Conservation (phyloP, 2,329 filamentous ascomycete genomes). For the Sphaceloma murrayae region DNA sequence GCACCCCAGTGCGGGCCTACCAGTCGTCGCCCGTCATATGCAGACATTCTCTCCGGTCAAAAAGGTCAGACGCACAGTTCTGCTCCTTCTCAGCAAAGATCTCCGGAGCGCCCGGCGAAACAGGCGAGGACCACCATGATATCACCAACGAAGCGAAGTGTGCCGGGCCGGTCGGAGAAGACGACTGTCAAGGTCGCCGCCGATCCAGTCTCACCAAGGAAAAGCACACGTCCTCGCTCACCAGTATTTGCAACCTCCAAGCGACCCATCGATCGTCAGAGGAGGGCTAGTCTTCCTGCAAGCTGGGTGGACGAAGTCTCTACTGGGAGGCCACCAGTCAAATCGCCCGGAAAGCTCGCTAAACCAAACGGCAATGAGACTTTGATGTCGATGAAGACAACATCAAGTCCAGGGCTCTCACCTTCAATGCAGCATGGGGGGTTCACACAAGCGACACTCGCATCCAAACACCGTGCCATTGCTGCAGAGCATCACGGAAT, state of each 20-base stretch:
- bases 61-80: not conserved
- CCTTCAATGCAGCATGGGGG: not conserved
- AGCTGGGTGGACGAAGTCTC: slow-evolving; percentile 25
- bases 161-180: not conserved
- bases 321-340: too few relatives aligned
- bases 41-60: not conserved
- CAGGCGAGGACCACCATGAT: too few relatives aligned
- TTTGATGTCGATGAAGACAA: too few relatives aligned
- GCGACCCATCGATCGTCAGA: slow-evolving; percentile 20
- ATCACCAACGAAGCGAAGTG: not conserved
- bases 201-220: slow-evolving; percentile 19
- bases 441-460: not conserved
- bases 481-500: not conserved
- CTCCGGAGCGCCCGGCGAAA: too few relatives aligned
- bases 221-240: slow-evolving; percentile 20
- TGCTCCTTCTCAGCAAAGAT: too few relatives aligned
- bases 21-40: slow-evolving; percentile 7
- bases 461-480: not conserved
- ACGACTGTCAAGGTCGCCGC: not conserved
- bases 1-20: not conserved
- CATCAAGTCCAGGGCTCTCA: not conserved
- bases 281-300: slow-evolving; percentile 24
- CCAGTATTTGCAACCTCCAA: slow-evolving; percentile 18
- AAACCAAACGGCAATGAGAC: not conserved
- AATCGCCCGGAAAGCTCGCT: not conserved